These are phyloP conservation scores for Capsicum pubescens DNA, from an alignment of 257 asterid species.

Conservation along the genomic window DNA sequence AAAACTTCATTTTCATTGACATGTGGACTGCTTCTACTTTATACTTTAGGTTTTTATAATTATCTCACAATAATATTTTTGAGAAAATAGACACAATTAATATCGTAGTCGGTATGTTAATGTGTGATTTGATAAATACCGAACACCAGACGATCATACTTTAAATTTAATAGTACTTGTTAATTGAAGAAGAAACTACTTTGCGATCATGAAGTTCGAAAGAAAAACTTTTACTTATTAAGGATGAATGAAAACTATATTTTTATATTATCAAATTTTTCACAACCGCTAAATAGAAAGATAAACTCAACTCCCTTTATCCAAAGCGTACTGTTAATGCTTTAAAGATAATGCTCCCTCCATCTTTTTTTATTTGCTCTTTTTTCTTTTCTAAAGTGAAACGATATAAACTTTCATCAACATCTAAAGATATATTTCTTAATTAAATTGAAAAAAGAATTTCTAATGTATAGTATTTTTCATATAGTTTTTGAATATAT, in stretches of 20 bases:
- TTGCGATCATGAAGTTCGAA: neutral
- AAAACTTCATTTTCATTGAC: constrained; percentile 19
- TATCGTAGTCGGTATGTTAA: neutral
- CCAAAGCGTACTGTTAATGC: neutral
- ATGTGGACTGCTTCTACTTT: constrained; percentile 28
- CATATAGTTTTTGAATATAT: too few species aligned
- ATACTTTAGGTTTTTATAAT: neutral
- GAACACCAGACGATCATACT: neutral
- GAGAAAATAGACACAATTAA: neutral
- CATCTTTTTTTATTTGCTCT: too few species aligned
- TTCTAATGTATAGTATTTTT: too few species aligned
- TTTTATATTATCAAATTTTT: neutral
- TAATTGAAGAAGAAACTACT: neutral
- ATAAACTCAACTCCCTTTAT: neutral
- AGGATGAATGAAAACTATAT: neutral
- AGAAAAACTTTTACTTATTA: too few species aligned
- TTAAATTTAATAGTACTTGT: neutral
- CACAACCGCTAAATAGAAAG: neutral
- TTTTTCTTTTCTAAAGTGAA: too few species aligned
- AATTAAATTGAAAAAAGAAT: too few species aligned
- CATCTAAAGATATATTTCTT: too few species aligned
- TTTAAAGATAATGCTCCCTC: too few species aligned
- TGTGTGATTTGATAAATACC: neutral
- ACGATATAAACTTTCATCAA: too few species aligned
- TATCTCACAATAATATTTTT: neutral